Evolutionary conservation across 106 monocot genomes (phyloP), one percentile per base, ranked within the genome.

Genomic region (Amphibolis antarctica): DNA sequence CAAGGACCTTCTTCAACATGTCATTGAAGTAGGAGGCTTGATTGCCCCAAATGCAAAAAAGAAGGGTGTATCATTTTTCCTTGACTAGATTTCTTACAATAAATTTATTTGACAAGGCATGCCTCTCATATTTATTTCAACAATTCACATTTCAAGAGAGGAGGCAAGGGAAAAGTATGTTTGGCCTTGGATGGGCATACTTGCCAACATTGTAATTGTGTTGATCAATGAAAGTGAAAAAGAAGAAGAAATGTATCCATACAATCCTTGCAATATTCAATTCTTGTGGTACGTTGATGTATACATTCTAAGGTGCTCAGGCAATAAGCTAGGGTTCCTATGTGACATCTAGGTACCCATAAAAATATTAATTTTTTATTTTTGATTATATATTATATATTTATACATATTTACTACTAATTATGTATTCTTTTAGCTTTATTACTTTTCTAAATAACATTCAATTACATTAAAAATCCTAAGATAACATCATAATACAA

Each of bases 121-220:
- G 26, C 58, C 0, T 53, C 57, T 1, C 65, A 56, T n/a, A 43
- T 49, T 25, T 61, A 13, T 17, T 28, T 57, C 0, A 4, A 60
- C 20, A 36, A 36, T n/a, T 10, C 31, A 51, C n/a, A 19, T 51
- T 42, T 54, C 46, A 43, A 46, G 44, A n/a, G 46, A 46, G 19
- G 19, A 59, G 18, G 50, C 74, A n/a, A 65, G 75, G 15, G 81
- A 81, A 14, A 62, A 28, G 18, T 81, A 81, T 63, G 84, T 84
- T 12, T 84, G 79, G 78, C 88, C 88, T 0, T 88, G 83, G 84
- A 77, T 53, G 30, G 88, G 76, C 12, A 28, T 88, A 21, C 30
- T 80, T 27, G 76, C 70, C 45, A 80, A 78, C 36, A 71, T 71
- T 9, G 76, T 65, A 9, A 49, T 60, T n/a, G 45, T 6, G 10